These are phyloP conservation scores for Bacidia gigantensis DNA, from an alignment of 495 filamentous ascomycete genomes.

Conservation along the genomic window DNA sequence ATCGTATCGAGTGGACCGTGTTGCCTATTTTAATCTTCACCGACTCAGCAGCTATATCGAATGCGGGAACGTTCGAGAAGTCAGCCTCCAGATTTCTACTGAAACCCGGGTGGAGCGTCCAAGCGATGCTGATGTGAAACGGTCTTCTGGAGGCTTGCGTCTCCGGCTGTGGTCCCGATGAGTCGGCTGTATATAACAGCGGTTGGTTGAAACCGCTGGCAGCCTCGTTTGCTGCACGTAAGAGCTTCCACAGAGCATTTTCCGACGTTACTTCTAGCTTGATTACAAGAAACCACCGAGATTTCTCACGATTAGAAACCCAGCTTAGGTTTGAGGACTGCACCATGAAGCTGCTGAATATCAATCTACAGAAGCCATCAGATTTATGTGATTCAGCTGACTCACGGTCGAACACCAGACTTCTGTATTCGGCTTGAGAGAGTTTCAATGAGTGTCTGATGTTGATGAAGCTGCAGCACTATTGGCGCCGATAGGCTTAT, in stretches of 20 bases:
- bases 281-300: constrained; percentile 78
- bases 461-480: constrained; percentile 48
- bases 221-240: constrained; percentile 49
- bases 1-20: constrained; percentile 31
- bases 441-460: constrained; percentile 46
- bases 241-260: constrained; percentile 47
- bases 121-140: constrained; percentile 60
- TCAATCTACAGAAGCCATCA: constrained; percentile 5
- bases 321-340: constrained; percentile 39
- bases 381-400: neutral
- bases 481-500: constrained; percentile 75
- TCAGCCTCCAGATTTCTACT: neutral
- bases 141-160: constrained; percentile 23
- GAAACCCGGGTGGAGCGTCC: constrained; percentile 35
- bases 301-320: constrained; percentile 60
- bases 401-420: constrained; percentile 33
- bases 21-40: constrained; percentile 62
- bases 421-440: constrained; percentile 24
- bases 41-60: constrained; percentile 24
- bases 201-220: constrained; percentile 51
- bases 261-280: constrained; percentile 34
- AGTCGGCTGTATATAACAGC: constrained; percentile 43
- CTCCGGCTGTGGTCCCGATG: neutral
- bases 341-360: constrained; percentile 36
- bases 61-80: neutral